phyloP scores from a whole-genome alignment of 2,329 filamentous ascomycete genomes.

The Colletotrichum coccodes region DNA sequence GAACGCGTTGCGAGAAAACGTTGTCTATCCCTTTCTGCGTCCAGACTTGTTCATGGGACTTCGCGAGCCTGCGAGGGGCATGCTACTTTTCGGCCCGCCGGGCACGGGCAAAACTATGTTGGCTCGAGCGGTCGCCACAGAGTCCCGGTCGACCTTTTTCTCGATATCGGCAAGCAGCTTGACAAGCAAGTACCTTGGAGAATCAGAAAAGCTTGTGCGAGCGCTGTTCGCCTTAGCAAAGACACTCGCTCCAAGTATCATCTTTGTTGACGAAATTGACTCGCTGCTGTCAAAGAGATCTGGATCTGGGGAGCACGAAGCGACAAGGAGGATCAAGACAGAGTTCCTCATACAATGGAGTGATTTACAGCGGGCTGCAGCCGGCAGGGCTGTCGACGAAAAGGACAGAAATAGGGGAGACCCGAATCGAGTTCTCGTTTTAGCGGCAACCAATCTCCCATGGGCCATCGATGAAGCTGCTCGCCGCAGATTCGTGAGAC shows the following conservation, averaged over 20 bases:
- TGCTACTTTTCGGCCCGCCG: slow-evolving; percentile 95
- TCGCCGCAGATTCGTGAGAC: slow-evolving; percentile 85
- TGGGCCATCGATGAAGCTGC: slow-evolving; percentile 99
- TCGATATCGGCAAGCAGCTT: slow-evolving; percentile 94
- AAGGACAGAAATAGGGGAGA: slow-evolving; percentile 80
- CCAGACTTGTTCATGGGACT: slow-evolving; percentile 97
- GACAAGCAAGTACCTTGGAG: slow-evolving; percentile 95
- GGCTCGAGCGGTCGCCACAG: slow-evolving; percentile 91
- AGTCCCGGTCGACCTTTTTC: slow-evolving; percentile 95
- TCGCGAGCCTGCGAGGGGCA: slow-evolving; percentile 91
- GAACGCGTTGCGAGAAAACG: slow-evolving; percentile 90
- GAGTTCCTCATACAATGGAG: slow-evolving; percentile 99
- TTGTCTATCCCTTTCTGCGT: slow-evolving; percentile 95
- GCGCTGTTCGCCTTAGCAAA: slow-evolving; percentile 93
- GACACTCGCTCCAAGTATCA: slow-evolving; percentile 89
- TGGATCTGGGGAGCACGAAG: slow-evolving; percentile 89
- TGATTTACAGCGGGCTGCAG: slow-evolving; percentile 90
- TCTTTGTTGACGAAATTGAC: slow-evolving; percentile 98
- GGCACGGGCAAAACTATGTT: slow-evolving; percentile 99
- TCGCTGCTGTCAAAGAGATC: slow-evolving; percentile 87
- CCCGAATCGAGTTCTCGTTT: slow-evolving; percentile 86
- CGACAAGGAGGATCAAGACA: slow-evolving; percentile 93
- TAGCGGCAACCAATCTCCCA: slow-evolving; percentile 94
- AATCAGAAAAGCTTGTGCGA: slow-evolving; percentile 95
- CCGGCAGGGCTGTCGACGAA: slow-evolving; percentile 77